phyloP scores from a whole-genome alignment of 2,329 filamentous ascomycete species.

The Colletotrichum musae region DNA sequence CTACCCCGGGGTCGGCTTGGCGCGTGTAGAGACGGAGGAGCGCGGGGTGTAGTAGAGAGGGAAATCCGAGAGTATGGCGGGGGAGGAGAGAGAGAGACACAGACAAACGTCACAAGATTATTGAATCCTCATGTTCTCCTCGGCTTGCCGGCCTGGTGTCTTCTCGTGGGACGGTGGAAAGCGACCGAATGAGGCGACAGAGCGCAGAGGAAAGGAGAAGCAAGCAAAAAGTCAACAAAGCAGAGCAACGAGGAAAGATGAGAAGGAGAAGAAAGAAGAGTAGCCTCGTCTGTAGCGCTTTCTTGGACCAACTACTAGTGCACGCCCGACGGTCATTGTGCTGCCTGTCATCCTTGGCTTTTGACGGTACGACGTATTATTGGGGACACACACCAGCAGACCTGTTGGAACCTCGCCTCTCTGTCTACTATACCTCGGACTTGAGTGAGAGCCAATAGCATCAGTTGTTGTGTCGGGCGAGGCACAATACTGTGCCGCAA shows the following conservation, averaged over 20 bases:
- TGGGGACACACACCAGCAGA: background rate
- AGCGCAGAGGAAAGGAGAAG: slow-evolving; percentile 4
- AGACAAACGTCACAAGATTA: background rate
- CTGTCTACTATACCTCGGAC: slow-evolving; percentile 18
- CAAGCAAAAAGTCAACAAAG: background rate
- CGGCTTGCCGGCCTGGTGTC: background rate
- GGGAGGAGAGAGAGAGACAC: background rate
- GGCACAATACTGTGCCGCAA: slow-evolving; percentile 22
- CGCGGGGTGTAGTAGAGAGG: background rate
- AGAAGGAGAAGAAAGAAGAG: background rate
- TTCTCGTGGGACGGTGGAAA: background rate
- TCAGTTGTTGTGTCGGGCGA: slow-evolving; percentile 2
- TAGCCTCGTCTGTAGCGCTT: slow-evolving; percentile 3
- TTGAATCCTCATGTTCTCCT: background rate
- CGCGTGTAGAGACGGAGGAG: slow-evolving; percentile 12
- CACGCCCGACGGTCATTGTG: slow-evolving; percentile 20
- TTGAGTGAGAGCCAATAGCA: slow-evolving; percentile 16
- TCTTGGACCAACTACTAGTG: slow-evolving; percentile 2
- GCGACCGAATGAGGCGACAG: background rate
- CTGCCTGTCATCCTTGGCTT: slow-evolving; percentile 21
- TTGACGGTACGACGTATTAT: background rate
- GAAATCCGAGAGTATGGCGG: background rate
- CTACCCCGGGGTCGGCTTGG: slow-evolving; percentile 26
- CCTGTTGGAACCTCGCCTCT: slow-evolving; percentile 8
- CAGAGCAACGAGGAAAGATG: background rate